Conservation (phyloP, 2,329 filamentous ascomycete genomes). For the Akanthomyces dipterigenus region DNA sequence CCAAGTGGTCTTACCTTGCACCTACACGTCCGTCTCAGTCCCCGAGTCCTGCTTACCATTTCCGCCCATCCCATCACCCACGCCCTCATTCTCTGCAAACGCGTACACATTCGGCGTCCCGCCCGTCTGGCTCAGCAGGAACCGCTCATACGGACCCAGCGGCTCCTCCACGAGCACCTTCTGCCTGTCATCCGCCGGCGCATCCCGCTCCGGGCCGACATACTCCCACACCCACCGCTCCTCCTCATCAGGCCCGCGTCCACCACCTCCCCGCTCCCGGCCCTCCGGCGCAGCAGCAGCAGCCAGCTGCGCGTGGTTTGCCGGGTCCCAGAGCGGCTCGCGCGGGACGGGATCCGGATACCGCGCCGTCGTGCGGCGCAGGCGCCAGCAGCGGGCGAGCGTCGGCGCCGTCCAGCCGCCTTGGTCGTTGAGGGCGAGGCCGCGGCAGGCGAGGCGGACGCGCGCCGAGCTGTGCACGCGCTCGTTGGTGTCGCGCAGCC, state of each 20-base stretch:
- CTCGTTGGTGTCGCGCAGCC: constrained; percentile 47
- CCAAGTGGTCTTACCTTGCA: not conserved
- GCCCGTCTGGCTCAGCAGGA: constrained; percentile 38
- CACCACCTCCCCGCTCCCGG: not conserved
- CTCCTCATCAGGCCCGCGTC: constrained; percentile 18
- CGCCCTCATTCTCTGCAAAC: constrained; percentile 27
- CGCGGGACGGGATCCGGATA: constrained; percentile 30
- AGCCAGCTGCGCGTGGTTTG: constrained; percentile 16
- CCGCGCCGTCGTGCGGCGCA: constrained; percentile 27
- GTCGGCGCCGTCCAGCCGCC: constrained; percentile 40
- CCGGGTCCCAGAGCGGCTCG: constrained; percentile 26
- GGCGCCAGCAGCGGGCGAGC: constrained; percentile 36
- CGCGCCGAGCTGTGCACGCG: constrained; percentile 48
- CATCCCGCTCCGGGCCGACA: constrained; percentile 34
- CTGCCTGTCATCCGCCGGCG: constrained; percentile 32
- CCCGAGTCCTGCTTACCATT: not conserved
- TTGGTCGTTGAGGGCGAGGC: constrained; percentile 43
- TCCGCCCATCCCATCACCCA: no score
- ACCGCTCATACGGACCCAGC: constrained; percentile 46
- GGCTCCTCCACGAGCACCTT: constrained; percentile 45
- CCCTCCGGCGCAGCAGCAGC: not conserved
- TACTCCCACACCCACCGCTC: constrained; percentile 51
- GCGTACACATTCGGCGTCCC: constrained; percentile 37
- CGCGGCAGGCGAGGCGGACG: constrained; percentile 43
- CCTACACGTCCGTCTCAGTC: not conserved